phyloP scores from a whole-genome alignment of 2,329 filamentous ascomycete species.

The Fusarium buxicola region DNA sequence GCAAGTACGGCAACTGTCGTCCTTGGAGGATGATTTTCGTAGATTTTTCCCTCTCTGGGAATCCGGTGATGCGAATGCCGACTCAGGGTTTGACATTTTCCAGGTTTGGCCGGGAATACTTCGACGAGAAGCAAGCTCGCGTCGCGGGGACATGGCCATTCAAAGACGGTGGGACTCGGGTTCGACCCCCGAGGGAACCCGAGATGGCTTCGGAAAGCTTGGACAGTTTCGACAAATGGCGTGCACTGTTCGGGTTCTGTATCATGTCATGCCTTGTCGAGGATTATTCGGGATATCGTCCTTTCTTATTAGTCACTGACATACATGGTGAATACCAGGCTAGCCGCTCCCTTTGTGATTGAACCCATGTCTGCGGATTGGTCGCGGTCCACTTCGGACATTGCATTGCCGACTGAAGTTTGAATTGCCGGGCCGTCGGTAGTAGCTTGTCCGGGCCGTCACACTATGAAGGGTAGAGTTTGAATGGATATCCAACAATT shows the following conservation, averaged over 20 bases:
- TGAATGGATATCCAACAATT: no score
- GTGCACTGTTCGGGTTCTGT: background rate
- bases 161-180: constrained; percentile 6
- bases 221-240: background rate
- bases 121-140: background rate
- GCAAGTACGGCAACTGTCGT: constrained; percentile 5
- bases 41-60: background rate
- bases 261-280: background rate
- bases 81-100: background rate
- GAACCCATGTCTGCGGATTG: no score
- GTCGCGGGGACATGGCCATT: background rate
- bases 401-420: background rate
- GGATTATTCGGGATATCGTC: no score
- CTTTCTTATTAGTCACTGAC: no score
- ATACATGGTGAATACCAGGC: no score
- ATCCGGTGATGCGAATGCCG: constrained; percentile 8
- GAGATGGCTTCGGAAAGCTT: constrained; percentile 4
- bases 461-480: no score
- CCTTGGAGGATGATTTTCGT: background rate
- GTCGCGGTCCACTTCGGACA: background rate
- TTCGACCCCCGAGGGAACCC: constrained; percentile 7
- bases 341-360: no score
- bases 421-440: background rate
- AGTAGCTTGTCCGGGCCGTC: background rate
- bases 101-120: background rate